Conservation (phyloP, 2,329 filamentous ascomycete species). For the Aureobasidium sp. region DNA sequence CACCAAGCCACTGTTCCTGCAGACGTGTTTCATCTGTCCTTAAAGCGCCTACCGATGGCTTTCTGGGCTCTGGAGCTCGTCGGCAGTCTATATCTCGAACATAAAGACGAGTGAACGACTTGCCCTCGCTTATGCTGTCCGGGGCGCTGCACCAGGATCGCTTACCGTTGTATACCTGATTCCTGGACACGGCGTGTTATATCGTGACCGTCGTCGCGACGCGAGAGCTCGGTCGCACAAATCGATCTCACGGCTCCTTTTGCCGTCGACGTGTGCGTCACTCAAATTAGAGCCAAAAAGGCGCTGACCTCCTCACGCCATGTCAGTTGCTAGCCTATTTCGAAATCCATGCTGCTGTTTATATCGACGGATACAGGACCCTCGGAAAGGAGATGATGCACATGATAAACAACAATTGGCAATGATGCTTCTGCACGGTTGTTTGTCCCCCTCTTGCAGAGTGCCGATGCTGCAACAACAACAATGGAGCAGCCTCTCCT, state of each 20-base stretch:
- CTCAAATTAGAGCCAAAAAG: slow-evolving; percentile 10
- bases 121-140: not conserved
- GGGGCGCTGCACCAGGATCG: not conserved
- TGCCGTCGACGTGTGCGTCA: slow-evolving; percentile 4
- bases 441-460: not conserved
- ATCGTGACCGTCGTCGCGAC: slow-evolving; percentile 6
- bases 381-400: not conserved
- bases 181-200: not conserved
- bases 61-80: not conserved
- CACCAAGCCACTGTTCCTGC: slow-evolving; percentile 12
- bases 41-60: not conserved
- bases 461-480: not conserved
- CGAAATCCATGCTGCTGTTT: not conserved
- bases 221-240: not conserved
- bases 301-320: slow-evolving; percentile 8
- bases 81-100: slow-evolving; percentile 1
- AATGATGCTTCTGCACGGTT: not conserved
- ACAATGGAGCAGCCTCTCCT: not conserved
- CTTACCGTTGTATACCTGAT: not conserved
- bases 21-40: slow-evolving; percentile 7
- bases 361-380: not conserved
- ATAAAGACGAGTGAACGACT: not conserved
- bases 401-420: not conserved
- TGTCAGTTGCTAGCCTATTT: slow-evolving; percentile 6
- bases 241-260: not conserved